These are phyloP conservation scores for Metschnikowia gelsemii DNA, from an alignment of 805 yeast genomes.

Conservation along the genomic window DNA sequence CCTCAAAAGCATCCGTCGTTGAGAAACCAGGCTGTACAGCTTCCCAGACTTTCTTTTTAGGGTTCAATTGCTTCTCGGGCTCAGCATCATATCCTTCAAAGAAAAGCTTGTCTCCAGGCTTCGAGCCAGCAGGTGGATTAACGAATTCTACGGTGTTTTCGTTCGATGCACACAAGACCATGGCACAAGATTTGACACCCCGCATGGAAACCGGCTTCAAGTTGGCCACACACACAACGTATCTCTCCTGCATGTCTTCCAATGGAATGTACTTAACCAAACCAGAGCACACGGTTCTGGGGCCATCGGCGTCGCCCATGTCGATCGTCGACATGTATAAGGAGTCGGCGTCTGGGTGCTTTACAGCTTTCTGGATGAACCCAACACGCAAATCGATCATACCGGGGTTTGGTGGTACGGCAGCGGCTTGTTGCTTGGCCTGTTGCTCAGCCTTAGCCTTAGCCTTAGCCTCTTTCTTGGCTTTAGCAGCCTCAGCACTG, in stretches of 20 bases:
- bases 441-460: conserved; percentile 52
- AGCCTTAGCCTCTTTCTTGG: conserved; percentile 61
- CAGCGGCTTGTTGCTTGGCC: conserved; percentile 51
- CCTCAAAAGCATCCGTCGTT: conserved; percentile 73
- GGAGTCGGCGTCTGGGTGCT: conserved; percentile 97
- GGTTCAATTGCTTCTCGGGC: conserved; percentile 91
- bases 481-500: conserved; percentile 59
- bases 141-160: conserved; percentile 80
- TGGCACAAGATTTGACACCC: conserved; percentile 91
- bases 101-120: conserved; percentile 95
- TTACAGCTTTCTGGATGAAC: conserved; percentile 90
- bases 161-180: conserved; percentile 93
- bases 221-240: conserved; percentile 89
- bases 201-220: conserved; percentile 98
- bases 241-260: conserved; percentile 94
- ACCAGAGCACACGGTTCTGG: conserved; percentile 98
- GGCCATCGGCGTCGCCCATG: conserved; percentile 94
- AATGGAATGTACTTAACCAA: conserved; percentile 83
- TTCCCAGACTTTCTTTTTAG: conserved; percentile 98
- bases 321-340: conserved; percentile 95
- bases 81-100: conserved; percentile 87
- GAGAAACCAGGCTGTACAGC: conserved; percentile 87
- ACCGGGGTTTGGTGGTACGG: conserved; percentile 74
- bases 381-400: conserved; percentile 94
- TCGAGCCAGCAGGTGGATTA: conserved; percentile 88